Conservation (phyloP, 768 basidiomycete species). For the Fibroporia radiculosa region DNA sequence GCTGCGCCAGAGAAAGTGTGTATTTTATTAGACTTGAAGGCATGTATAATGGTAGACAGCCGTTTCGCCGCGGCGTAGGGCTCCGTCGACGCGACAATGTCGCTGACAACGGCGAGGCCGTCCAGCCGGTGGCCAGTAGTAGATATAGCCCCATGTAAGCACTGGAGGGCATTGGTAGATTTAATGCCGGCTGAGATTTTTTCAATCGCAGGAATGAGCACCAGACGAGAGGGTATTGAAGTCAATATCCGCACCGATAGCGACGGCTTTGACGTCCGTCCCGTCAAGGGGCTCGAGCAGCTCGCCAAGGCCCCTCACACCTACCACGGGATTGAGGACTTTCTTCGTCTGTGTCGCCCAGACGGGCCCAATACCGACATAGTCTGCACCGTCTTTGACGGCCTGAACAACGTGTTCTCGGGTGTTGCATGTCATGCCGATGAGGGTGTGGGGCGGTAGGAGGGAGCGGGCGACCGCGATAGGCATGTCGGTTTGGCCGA, state of each 20-base stretch:
- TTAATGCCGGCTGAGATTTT: conserved; percentile 87
- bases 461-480: conserved; percentile 55
- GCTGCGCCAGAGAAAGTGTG: conserved; percentile 15
- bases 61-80: conserved; percentile 45
- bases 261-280: conserved; percentile 63
- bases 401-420: conserved; percentile 57
- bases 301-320: conserved; percentile 63
- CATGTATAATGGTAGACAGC: conserved; percentile 34
- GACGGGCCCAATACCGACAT: conserved; percentile 82
- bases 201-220: not conserved
- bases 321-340: conserved; percentile 54
- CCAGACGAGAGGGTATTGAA: not conserved
- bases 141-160: conserved; percentile 65
- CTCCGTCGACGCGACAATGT: conserved; percentile 61
- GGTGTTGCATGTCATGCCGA: conserved; percentile 77
- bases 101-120: conserved; percentile 86
- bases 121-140: conserved; percentile 51
- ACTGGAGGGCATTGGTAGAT: conserved; percentile 63
- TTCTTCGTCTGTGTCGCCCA: conserved; percentile 79
- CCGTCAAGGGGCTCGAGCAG: conserved; percentile 61
- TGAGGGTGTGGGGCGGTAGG: conserved; percentile 60
- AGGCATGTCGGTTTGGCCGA: conserved; percentile 86
- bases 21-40: conserved; percentile 28
- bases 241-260: conserved; percentile 56
- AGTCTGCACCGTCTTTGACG: conserved; percentile 62